Conservation (phyloP, 805 yeast species). For the Yamadazyma akitaensis region DNA sequence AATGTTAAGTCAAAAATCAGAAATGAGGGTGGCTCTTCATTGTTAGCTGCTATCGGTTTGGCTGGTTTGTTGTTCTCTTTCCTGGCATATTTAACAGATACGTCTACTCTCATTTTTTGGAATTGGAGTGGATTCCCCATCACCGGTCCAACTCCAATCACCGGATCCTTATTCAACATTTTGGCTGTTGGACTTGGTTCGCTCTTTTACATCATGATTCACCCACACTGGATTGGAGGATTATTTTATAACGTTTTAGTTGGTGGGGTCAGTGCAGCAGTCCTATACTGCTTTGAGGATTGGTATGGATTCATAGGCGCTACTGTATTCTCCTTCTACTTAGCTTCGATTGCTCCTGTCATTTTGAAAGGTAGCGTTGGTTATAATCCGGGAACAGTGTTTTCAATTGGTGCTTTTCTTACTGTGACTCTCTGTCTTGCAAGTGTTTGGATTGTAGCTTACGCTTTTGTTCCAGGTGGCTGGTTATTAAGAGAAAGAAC, state of each 20-base stretch:
- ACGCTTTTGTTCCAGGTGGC: slow-evolving; percentile 97
- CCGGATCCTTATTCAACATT: slow-evolving; percentile 72
- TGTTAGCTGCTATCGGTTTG: slow-evolving; percentile 62
- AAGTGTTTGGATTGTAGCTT: slow-evolving; percentile 96
- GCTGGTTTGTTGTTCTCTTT: slow-evolving; percentile 73
- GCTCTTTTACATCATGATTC: slow-evolving; percentile 22
- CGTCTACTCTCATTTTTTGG: slow-evolving; percentile 88
- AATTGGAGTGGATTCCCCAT: slow-evolving; percentile 94
- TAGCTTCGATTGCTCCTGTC: slow-evolving; percentile 57
- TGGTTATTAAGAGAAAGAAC: slow-evolving; percentile 83
- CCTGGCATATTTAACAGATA: slow-evolving; percentile 74
- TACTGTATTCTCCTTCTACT: slow-evolving; percentile 54
- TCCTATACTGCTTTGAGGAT: slow-evolving; percentile 51
- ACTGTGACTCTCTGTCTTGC: slow-evolving; percentile 62
- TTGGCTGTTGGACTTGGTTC: slow-evolving; percentile 56
- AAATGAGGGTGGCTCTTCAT: slow-evolving; percentile 38
- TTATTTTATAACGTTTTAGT: slow-evolving; percentile 30
- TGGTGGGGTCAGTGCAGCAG: slow-evolving; percentile 49
- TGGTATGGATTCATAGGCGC: slow-evolving; percentile 83
- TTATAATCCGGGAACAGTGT: slow-evolving; percentile 53
- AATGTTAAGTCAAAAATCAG: not conserved
- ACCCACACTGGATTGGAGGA: slow-evolving; percentile 22
- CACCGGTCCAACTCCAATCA: slow-evolving; percentile 82
- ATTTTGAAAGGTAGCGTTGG: slow-evolving; percentile 56
- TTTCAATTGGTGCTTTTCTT: slow-evolving; percentile 47